A percentile compares a stretch with the other conserved stretches of the same genome.
Evolutionary conservation across 495 filamentous ascomycete genomes (phyloP).

Genomic region (Trichoderma orchidacearum): DNA sequence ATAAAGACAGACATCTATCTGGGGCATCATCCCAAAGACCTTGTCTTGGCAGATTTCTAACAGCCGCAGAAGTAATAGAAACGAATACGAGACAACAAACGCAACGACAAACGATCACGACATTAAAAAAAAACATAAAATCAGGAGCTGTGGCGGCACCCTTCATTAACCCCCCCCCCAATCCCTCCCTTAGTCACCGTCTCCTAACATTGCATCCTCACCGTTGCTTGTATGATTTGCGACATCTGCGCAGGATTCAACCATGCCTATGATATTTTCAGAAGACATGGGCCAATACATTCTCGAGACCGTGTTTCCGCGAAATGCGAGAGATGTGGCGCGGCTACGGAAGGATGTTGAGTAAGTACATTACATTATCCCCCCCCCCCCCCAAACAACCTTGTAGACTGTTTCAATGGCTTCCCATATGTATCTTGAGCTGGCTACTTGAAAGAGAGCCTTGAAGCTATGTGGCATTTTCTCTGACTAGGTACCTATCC

Average conservation of each 20-base stretch:
- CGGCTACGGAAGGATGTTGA: background rate
- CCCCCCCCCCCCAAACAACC: background rate
- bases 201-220: too few species aligned
- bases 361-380: background rate
- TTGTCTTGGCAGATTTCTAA: too few species aligned
- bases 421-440: background rate
- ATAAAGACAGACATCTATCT: too few species aligned
- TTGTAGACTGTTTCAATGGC: background rate
- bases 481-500: background rate
- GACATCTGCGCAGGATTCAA: background rate
- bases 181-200: too few species aligned
- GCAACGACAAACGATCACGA: too few species aligned
- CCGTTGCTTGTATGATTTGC: background rate
- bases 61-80: too few species aligned
- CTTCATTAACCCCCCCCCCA: too few species aligned
- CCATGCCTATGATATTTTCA: constrained; percentile 1
- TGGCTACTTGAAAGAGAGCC: background rate
- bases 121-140: too few species aligned
- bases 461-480: too few species aligned
- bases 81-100: too few species aligned
- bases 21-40: too few species aligned
- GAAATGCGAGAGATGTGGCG: background rate
- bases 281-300: background rate
- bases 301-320: background rate
- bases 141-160: too few species aligned